Base-by-base conservation (phyloP, 768 basidiomycete genomes). In the Pleurotus sapidus region DNA sequence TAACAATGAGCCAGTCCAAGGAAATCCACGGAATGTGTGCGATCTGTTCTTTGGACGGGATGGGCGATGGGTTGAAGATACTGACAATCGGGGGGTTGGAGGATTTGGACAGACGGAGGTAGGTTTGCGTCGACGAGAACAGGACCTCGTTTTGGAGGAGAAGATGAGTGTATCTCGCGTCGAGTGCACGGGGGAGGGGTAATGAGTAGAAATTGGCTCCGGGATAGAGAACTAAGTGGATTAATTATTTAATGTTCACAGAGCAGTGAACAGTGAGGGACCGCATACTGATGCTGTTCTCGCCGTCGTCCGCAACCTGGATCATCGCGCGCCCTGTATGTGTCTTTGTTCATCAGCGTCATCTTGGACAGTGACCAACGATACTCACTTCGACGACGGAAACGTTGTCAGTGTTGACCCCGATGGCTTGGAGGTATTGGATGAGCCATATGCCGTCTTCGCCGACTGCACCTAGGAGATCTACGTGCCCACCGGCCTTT, bases 141-240 rank as follows among this genome's bases (percentile, higher is more conserved):
- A 73, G 76, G 17, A 86, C 83, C 62, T 87, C 85, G 63, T 87
- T 86, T 61, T 86, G 84, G 1, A 86, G 67, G 8, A 86, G 73
- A 8, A 86, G 65, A 64, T 84, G 81, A 0, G 79, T 80, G n/a
- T 74, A 69, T 9, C 65, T 61, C 0, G 71, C 66, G 56, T 76
- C 73, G 57, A 66, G 12, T 24, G 57, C 1, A 67, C 67, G 17
- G 76, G 76, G 11, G 74, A 55, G 34, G 66, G 60, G 58, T 74
- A 76, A 64, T 78, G 77, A 60, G 14, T 49, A 18, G 46, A 49
- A 50, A 38, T 87, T 87, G 4, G 84, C 83, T 0, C 84, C 85
- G 18, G 82, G 79, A 61, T 78, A 82, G 1, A 87, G 72, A 39
- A 87, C 84, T 82, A 48, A 42, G 17, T 17, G 47, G 63, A 20